phyloP scores from a whole-genome alignment of 805 yeast genomes.

The Groenewaldozyma tartarivorans region DNA sequence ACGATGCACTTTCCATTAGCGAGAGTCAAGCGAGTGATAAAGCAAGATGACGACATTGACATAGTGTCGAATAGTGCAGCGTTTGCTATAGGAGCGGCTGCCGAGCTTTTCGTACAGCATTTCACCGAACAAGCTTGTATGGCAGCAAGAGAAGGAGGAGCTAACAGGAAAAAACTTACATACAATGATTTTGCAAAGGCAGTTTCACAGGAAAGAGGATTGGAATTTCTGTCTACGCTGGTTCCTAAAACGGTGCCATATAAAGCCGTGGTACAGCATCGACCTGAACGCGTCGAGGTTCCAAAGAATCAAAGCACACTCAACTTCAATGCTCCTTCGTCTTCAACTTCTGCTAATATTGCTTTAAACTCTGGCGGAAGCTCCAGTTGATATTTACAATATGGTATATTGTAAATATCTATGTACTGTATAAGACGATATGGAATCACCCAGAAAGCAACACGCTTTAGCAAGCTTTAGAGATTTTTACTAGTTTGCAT shows the following conservation, averaged over 20 bases:
- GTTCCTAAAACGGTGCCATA: constrained; percentile 40
- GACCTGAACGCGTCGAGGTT: constrained; percentile 3
- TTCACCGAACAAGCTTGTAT: constrained; percentile 63
- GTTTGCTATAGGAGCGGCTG: constrained; percentile 67
- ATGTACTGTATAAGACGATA: too few species aligned
- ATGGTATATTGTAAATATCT: too few species aligned
- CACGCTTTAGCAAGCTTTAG: too few species aligned
- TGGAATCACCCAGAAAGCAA: too few species aligned
- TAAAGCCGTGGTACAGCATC: constrained; percentile 9
- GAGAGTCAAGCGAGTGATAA: constrained; percentile 61
- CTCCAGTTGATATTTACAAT: too few species aligned
- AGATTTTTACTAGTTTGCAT: too few species aligned
- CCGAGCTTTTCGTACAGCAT: constrained; percentile 63
- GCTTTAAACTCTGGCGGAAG: too few species aligned
- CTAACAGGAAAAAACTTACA: constrained; percentile 56
- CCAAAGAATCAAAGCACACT: constrained; percentile 5
- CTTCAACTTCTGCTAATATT: background rate
- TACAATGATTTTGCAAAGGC: constrained; percentile 64
- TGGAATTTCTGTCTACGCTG: constrained; percentile 51
- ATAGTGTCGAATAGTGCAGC: constrained; percentile 63
- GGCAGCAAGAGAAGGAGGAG: constrained; percentile 51
- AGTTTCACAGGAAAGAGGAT: constrained; percentile 47
- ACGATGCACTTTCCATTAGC: constrained; percentile 49
- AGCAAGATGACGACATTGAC: constrained; percentile 63
- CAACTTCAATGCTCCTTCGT: too few species aligned